A percentile compares a stretch with the other conserved stretches of the same genome.
Evolutionary conservation across 1,284 basidiomycete species (phyloP).

Genomic region (Singerocomus inundabilis): DNA sequence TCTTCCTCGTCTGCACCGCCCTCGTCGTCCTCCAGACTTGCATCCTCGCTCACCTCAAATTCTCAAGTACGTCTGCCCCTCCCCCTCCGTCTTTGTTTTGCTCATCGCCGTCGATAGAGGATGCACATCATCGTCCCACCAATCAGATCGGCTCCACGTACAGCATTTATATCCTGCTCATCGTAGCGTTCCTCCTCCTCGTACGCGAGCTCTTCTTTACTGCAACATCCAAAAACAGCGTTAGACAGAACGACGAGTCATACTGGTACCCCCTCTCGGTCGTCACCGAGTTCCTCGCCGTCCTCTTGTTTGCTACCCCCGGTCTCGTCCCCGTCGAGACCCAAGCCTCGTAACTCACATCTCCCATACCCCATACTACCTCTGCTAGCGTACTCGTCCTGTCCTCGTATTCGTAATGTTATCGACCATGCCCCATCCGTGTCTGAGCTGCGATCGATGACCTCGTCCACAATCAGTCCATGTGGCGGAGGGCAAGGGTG

Average conservation of each 20-base stretch:
- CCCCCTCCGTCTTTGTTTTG: not conserved
- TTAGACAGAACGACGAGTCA: conserved; percentile 41
- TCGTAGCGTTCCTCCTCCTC: conserved; percentile 40
- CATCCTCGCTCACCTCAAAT: conserved; percentile 31
- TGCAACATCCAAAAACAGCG: conserved; percentile 33
- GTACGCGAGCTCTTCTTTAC: conserved; percentile 42
- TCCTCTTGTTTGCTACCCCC: conserved; percentile 39
- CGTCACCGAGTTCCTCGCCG: conserved; percentile 44
- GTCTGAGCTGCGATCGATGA: conserved; percentile 3
- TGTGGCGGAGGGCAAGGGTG: conserved; percentile 30
- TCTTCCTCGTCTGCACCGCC: conserved; percentile 45
- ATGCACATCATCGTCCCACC: conserved; percentile 17
- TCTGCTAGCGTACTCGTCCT: conserved; percentile 4
- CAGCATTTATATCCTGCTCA: conserved; percentile 36
- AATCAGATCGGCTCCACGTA: conserved; percentile 30
- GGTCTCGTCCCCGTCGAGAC: conserved; percentile 39
- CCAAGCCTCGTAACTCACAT: not conserved
- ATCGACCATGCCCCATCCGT: not conserved
- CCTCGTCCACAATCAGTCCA: conserved; percentile 4
- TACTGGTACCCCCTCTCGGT: conserved; percentile 50
- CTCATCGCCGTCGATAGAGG: conserved; percentile 8
- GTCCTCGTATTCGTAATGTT: not conserved
- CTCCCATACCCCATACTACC: conserved; percentile 6
- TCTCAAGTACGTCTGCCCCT: conserved; percentile 9
- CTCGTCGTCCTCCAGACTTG: conserved; percentile 35